A percentile compares a stretch with the other conserved stretches of the same genome.
Evolutionary conservation across 2,329 filamentous ascomycete genomes (phyloP).

Genomic region (Ophiostoma sp.): DNA sequence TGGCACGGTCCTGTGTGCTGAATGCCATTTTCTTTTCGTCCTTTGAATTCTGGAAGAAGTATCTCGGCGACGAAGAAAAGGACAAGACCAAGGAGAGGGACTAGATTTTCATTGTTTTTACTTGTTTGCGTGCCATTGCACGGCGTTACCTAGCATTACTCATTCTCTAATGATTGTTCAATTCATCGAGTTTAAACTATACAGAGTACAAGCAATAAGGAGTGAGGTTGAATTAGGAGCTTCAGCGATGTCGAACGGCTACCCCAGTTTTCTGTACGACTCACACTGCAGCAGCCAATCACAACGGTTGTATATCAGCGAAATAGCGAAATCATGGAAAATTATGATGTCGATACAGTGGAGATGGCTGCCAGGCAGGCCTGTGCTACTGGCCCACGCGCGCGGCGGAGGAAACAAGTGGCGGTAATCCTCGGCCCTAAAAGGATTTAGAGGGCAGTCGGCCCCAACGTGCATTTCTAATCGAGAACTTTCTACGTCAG

Average conservation of each 20-base stretch:
- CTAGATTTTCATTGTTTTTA: background rate
- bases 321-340: background rate
- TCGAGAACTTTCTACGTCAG: slow-evolving; percentile 14
- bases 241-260: background rate
- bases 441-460: slow-evolving; percentile 9
- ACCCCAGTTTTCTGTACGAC: background rate
- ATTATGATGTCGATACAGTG: slow-evolving; percentile 20
- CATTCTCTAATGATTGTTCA: background rate
- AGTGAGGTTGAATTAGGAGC: background rate
- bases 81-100: background rate
- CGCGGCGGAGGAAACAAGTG: slow-evolving; percentile 12
- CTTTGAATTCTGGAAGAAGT: slow-evolving; percentile 75
- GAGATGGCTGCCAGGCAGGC: slow-evolving; percentile 3
- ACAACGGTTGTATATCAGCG: slow-evolving; percentile 15
- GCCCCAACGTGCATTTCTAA: slow-evolving; percentile 22
- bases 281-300: slow-evolving; percentile 19
- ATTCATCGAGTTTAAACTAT: background rate
- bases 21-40: slow-evolving; percentile 88
- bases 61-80: slow-evolving; percentile 2
- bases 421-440: slow-evolving; percentile 23
- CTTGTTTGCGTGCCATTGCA: background rate
- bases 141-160: background rate
- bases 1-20: slow-evolving; percentile 73
- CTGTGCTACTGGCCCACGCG: slow-evolving; percentile 9
- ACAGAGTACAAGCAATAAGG: too few relatives aligned